Conservation (phyloP, 345 rosid genomes). For the Microcos paniculata region DNA sequence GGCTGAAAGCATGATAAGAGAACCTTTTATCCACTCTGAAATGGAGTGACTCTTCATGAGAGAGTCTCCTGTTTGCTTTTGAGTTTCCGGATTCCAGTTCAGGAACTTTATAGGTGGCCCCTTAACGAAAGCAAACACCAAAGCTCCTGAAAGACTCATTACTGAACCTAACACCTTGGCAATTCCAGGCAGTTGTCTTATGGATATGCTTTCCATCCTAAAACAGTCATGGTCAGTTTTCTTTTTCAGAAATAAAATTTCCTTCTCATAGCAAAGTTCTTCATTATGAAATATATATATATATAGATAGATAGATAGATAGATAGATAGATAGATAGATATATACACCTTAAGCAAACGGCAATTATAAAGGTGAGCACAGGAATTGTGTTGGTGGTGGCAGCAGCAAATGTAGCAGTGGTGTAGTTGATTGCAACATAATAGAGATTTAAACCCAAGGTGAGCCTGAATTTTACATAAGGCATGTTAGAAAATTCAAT, state of each 20-base stretch:
- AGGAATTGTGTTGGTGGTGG: conserved; percentile 74
- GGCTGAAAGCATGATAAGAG: conserved; percentile 71
- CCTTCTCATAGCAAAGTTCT: neutral
- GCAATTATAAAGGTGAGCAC: conserved; percentile 75
- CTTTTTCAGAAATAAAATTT: neutral
- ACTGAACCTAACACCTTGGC: conserved; percentile 73
- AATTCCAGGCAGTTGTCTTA: conserved; percentile 37
- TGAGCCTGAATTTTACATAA: conserved; percentile 45
- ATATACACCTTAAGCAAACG: conserved; percentile 46
- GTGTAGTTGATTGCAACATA: conserved; percentile 64
- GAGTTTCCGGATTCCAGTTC: conserved; percentile 25
- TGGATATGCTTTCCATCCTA: conserved; percentile 20
- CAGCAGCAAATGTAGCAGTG: conserved; percentile 88
- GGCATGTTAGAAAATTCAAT: neutral
- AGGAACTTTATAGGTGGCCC: conserved; percentile 57
- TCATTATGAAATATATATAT: too few relatives aligned
- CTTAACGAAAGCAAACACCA: conserved; percentile 74
- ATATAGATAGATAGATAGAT: too few relatives aligned
- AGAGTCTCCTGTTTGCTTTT: conserved; percentile 18
- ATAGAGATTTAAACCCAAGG: conserved; percentile 66
- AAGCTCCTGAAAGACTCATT: conserved; percentile 60
- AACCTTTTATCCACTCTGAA: conserved; percentile 59
- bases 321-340: too few relatives aligned
- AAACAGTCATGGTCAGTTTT: neutral
- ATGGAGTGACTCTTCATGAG: conserved; percentile 3